Evolutionary conservation across 768 basidiomycete genomes (phyloP), one percentile per base, ranked within the genome.

Genomic region (Leccinum variicolor): DNA sequence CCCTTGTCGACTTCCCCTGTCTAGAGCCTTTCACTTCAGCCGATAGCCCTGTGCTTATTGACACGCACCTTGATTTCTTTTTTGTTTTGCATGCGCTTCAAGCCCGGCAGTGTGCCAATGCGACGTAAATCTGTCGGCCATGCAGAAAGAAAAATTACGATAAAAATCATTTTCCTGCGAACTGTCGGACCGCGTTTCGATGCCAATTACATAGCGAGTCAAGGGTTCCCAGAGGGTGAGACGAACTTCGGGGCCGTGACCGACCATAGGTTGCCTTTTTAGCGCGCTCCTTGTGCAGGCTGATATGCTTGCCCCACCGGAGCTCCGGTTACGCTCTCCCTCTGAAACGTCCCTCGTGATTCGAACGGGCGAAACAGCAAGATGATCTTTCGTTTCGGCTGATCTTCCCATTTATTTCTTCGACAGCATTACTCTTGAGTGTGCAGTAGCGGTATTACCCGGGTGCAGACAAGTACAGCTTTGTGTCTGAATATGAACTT

Each of bases 301-400:
- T 51, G 43, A 36, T 21, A 47, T 25, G 3, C 25, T 23, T 23
- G 41, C 41, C 41, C n/a, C 19, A 7, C 39, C 31, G 36, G 45
- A 28, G 19, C 19, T 21, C 39, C 45, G 50, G 29, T 49, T 54
- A 53, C 45, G 41, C 53, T 53, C 26, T 19, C 19, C 28, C 34
- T 31, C 25, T 53, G 36, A 41, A 61, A 51, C 51, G 52, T 21
- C 19, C 56, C 58, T 60, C 55, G 57, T 63, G 65, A 64, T 59
- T n/a, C 19, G 41, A 47, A 33, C 50, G 7, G 39, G 39, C 46
- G 23, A 62, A 49, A 67, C 48, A 59, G 57, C 43, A 28, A 39
- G 33, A 21, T 55, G 56, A 59, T 65, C 53, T 25, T 25, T 59
- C 54, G 57, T 62, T 51, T 58, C 34, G 45, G 62, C 50, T 56